A percentile compares a stretch with the other conserved stretches of the same genome.
Conservation (phyloP, 257 asterid species). For the Fraxinus excelsior region DNA sequence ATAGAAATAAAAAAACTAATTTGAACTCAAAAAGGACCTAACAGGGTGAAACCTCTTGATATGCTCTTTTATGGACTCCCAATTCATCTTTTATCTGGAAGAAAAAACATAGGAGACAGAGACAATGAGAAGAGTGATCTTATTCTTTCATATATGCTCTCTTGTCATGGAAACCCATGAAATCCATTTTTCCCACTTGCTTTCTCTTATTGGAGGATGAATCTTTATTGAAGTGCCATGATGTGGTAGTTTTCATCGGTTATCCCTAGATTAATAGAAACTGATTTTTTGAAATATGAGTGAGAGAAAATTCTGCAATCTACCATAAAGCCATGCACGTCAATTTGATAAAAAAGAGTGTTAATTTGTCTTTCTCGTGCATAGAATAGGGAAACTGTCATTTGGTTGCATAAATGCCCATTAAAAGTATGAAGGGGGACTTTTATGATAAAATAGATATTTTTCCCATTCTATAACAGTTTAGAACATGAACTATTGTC, state of each 20-base stretch:
- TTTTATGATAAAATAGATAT: neutral
- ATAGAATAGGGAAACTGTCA: neutral
- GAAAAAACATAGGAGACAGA: neutral
- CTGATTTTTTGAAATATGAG: neutral
- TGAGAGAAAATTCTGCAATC: neutral
- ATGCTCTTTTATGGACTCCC: neutral
- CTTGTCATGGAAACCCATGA: neutral
- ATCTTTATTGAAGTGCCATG: neutral
- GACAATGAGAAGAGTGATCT: neutral
- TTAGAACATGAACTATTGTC: neutral
- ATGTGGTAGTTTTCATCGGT: neutral
- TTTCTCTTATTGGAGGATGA: neutral
- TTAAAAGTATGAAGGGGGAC: neutral
- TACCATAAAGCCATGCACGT: neutral
- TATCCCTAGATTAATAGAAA: neutral
- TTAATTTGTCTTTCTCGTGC: neutral
- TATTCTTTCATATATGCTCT: neutral
- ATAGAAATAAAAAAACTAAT: neutral
- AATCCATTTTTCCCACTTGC: neutral
- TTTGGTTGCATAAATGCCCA: neutral
- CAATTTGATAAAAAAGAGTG: neutral
- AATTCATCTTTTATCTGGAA: neutral
- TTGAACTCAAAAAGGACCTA: neutral
- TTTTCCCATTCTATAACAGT: neutral
- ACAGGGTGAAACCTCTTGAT: neutral